Evolutionary conservation across 441 rosid genomes (phyloP).

Genomic region (Adansonia gregorii): DNA sequence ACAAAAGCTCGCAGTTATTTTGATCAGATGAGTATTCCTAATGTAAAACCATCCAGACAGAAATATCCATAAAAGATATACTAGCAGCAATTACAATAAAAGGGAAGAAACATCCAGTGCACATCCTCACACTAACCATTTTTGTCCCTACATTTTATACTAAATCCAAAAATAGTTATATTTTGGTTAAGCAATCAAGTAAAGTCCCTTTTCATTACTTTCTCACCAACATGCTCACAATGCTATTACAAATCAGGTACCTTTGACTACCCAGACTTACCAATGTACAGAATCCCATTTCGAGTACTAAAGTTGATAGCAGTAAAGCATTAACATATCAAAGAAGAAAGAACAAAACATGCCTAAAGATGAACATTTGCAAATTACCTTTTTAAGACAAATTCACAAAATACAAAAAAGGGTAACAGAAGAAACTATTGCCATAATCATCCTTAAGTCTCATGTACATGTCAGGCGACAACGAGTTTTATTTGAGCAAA

Average conservation of each 20-base stretch:
- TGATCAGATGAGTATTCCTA: background rate
- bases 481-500: background rate
- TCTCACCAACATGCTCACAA: background rate
- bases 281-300: background rate
- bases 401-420: no score
- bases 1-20: background rate
- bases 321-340: background rate
- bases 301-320: background rate
- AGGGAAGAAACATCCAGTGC: background rate
- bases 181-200: background rate
- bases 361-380: background rate
- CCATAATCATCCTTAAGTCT: background rate
- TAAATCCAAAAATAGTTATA: background rate
- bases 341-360: background rate
- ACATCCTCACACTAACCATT: background rate
- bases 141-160: background rate
- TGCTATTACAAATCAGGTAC: background rate
- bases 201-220: background rate
- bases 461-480: background rate
- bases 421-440: background rate
- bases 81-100: background rate
- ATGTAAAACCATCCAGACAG: background rate
- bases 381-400: background rate
- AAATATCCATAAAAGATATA: constrained; percentile 11
- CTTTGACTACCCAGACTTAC: background rate